Conservation (phyloP, 2,329 filamentous ascomycete genomes). For the Colletotrichum limetticola region DNA sequence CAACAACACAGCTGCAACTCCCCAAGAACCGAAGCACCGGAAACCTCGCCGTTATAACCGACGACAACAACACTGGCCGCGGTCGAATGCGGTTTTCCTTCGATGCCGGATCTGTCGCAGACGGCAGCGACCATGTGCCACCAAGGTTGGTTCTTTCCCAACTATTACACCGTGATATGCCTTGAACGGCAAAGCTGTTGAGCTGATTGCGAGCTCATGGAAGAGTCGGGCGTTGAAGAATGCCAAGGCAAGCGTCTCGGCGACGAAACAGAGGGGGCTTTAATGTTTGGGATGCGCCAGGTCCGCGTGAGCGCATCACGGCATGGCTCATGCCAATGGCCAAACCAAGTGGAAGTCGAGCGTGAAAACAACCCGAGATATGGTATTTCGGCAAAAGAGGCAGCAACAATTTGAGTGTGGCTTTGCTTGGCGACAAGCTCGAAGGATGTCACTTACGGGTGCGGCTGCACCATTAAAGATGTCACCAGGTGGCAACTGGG, state of each 20-base stretch:
- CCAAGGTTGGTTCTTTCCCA: constrained; percentile 68
- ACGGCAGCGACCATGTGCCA: constrained; percentile 69
- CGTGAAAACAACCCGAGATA: not conserved
- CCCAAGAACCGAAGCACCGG: constrained; percentile 75
- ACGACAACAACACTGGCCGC: constrained; percentile 60
- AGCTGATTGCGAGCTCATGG: not conserved
- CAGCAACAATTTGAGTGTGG: not conserved
- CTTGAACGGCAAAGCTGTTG: not conserved
- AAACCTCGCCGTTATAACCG: constrained; percentile 63
- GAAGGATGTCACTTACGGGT: constrained; percentile 31
- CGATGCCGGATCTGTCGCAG: constrained; percentile 71
- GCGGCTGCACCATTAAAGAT: constrained; percentile 18
- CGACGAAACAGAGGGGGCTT: not conserved
- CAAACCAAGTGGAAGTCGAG: not conserved
- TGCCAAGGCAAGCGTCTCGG: not conserved
- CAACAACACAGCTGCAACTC: constrained; percentile 60
- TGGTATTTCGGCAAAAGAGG: not conserved
- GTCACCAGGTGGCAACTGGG: constrained; percentile 24
- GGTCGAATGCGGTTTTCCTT: constrained; percentile 79
- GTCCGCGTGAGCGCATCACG: constrained; percentile 14
- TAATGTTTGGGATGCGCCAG: not conserved
- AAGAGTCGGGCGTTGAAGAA: not conserved
- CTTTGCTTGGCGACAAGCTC: not conserved
- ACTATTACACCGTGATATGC: not conserved
- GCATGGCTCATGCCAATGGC: not conserved